Evolutionary conservation across 768 basidiomycete species (phyloP).

Genomic region (Pilatotrama ljubarskyi): DNA sequence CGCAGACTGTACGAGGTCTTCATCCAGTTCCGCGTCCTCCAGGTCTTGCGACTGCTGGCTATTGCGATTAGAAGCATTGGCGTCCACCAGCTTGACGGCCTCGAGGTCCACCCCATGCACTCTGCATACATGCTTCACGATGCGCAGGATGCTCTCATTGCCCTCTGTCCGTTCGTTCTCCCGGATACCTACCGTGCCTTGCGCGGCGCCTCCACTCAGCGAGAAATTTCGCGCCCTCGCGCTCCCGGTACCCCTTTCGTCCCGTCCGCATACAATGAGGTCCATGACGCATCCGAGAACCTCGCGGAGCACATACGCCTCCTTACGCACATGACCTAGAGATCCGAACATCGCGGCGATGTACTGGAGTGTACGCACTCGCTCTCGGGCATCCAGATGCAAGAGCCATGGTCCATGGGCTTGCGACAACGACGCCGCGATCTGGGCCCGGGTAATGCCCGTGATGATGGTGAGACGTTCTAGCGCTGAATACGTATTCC

Average conservation of each 20-base stretch:
- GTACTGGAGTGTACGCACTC: constrained; percentile 67
- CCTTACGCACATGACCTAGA: constrained; percentile 85
- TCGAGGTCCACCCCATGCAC: constrained; percentile 83
- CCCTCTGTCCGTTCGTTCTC: constrained; percentile 75
- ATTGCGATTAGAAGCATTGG: not conserved
- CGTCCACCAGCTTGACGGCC: constrained; percentile 54
- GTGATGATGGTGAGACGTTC: constrained; percentile 71
- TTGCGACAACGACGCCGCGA: constrained; percentile 64
- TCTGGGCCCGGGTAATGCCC: constrained; percentile 66
- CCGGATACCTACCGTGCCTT: constrained; percentile 67
- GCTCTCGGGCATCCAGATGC: constrained; percentile 74
- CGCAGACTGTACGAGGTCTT: constrained; percentile 38
- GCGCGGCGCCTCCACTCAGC: constrained; percentile 32
- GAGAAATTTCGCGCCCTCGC: constrained; percentile 46
- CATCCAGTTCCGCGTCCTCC: constrained; percentile 34
- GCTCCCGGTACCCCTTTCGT: constrained; percentile 54
- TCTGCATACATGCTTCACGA: constrained; percentile 74
- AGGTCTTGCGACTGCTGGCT: constrained; percentile 1
- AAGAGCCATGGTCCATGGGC: constrained; percentile 87
- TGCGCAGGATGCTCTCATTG: constrained; percentile 74
- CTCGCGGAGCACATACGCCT: constrained; percentile 83
- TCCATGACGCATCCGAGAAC: constrained; percentile 84
- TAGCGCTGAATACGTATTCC: constrained; percentile 43
- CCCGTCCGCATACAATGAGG: constrained; percentile 80
- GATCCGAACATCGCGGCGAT: constrained; percentile 76